Evolutionary conservation across 495 filamentous ascomycete species (phyloP).

Genomic region (Lophiostoma macrostomum): DNA sequence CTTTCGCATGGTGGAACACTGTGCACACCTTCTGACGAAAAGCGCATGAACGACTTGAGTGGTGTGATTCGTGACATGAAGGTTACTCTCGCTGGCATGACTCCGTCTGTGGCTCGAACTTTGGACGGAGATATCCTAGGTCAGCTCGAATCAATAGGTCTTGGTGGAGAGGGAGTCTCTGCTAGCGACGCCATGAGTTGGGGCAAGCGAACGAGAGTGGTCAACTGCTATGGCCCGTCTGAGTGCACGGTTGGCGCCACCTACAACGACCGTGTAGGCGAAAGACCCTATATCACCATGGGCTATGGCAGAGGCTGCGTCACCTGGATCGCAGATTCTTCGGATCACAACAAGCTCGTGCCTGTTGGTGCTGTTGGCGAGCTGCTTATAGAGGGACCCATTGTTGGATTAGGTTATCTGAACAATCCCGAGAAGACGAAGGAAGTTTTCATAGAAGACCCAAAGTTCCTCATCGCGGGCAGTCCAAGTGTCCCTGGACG

Average conservation of each 20-base stretch:
- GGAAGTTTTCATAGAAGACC: conserved; percentile 49
- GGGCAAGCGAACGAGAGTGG: conserved; percentile 9
- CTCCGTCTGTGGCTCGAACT: conserved; percentile 23
- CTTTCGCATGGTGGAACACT: conserved; percentile 38
- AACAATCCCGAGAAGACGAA: conserved; percentile 37
- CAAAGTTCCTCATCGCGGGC: conserved; percentile 40
- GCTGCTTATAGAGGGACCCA: conserved; percentile 26
- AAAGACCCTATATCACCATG: conserved; percentile 41
- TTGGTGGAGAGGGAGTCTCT: conserved; percentile 20
- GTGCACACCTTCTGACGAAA: conserved; percentile 42
- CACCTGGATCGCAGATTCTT: conserved; percentile 58
- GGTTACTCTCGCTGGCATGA: conserved; percentile 34
- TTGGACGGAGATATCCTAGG: conserved; percentile 11
- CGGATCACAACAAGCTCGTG: conserved; percentile 45
- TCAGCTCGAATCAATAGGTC: conserved; percentile 6
- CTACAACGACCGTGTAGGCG: conserved; percentile 9
- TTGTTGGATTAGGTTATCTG: conserved; percentile 21
- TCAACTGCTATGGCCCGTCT: conserved; percentile 26
- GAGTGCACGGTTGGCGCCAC: conserved; percentile 44
- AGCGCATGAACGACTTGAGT: conserved; percentile 35
- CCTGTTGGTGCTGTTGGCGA: conserved; percentile 29
- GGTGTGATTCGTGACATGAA: conserved; percentile 30
- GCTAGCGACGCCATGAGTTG: conserved; percentile 16
- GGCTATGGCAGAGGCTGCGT: conserved; percentile 46
- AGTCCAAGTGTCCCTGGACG: conserved; percentile 40